A percentile compares a stretch with the other conserved stretches of the same genome.
These are phyloP conservation scores for Acidiella bohemica DNA, from an alignment of 495 filamentous ascomycete genomes.

Conservation along the genomic window DNA sequence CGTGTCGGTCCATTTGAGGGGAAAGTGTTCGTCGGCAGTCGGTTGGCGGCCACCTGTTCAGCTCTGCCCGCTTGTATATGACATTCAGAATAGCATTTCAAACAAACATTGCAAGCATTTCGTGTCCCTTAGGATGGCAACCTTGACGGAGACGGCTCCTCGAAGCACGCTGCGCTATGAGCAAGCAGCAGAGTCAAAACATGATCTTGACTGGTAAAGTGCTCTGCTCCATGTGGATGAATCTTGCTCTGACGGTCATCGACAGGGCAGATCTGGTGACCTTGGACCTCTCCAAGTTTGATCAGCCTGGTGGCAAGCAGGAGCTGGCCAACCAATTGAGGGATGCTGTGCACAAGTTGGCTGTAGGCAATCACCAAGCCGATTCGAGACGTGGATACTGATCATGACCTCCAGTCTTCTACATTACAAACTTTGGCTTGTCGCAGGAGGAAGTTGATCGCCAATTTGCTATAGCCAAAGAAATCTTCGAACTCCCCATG, in stretches of 20 bases:
- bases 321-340: conserved; percentile 41
- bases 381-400: too few relatives aligned
- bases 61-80: too few relatives aligned
- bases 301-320: conserved; percentile 40
- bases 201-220: background rate
- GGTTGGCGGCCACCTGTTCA: too few relatives aligned
- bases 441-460: conserved; percentile 41
- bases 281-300: conserved; percentile 39
- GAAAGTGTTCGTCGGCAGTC: too few relatives aligned
- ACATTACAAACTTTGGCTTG: conserved; percentile 43
- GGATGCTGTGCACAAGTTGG: conserved; percentile 44
- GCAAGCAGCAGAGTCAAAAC: background rate
- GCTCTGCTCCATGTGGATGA: too few relatives aligned
- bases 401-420: too few relatives aligned
- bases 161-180: background rate
- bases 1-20: too few relatives aligned
- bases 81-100: too few relatives aligned
- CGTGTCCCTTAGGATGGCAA: too few relatives aligned
- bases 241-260: too few relatives aligned
- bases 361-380: too few relatives aligned
- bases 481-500: conserved; percentile 37
- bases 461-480: conserved; percentile 43
- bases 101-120: too few relatives aligned
- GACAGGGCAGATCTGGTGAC: conserved; percentile 43
- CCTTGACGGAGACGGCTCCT: background rate